Evolutionary conservation across 1,139 yeast species (phyloP), one percentile per base, ranked within the genome.

Genomic region (Yamadazyma sp.): DNA sequence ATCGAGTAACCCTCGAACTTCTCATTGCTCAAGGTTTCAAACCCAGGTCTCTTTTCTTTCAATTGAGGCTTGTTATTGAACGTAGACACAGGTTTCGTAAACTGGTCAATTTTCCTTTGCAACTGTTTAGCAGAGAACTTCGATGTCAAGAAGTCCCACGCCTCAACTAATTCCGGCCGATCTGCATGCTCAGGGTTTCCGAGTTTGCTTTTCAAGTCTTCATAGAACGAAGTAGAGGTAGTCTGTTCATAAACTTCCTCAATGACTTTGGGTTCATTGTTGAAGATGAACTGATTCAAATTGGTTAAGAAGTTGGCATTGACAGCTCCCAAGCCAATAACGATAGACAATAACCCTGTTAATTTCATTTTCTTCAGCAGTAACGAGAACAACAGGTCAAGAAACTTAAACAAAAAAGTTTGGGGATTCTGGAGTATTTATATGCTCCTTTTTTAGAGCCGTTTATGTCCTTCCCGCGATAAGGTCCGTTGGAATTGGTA

Each of bases 1-100:
- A 76, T 54, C 11, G 65, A 40, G 47, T 76, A 64, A 14, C 61
- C 66, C n/a, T 54, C 47, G 44, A 62, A 67, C 38, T 61, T 56
- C 3, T 51, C 54, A 36, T 46, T 48, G 8, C 53, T 38, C 9
- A 63, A 49, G 2, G 49, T 41, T 37, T 64, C 63, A 46, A 61
- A 61, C 2, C 45, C 43, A 9, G 33, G 20, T 31, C 34, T 35
- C 23, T 30, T 16, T 8, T 16, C 29, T 23, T 9, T 33, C 25
- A n/a, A 9, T 17, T 17, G 26, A 3, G 24, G 16, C 17, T 37
- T 34, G 20, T 48, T 43, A 34, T 48, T 44, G 40, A 45, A 43
- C 8, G 37, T 39, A 17, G 38, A 24, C 6, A 42, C 47, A 3
- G 48, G 43, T 25, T 44, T 39, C 28, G 51, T 48, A 41, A 46